Base-by-base conservation (phyloP, 2,329 filamentous ascomycete species). In the Teratosphaeria pseudoeucalypti region DNA sequence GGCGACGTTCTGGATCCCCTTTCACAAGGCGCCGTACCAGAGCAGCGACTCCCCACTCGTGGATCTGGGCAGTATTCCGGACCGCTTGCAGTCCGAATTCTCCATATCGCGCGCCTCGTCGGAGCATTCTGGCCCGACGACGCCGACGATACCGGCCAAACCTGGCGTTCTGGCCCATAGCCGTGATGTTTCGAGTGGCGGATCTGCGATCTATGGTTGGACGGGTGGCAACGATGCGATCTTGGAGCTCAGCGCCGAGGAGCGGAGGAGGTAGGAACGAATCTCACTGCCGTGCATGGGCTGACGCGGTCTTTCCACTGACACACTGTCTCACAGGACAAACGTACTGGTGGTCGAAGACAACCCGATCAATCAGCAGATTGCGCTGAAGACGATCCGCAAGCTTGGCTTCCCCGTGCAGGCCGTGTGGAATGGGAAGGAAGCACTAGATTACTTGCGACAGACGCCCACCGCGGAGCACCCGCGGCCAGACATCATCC, bases 321-420 rank as follows among this genome's bases (percentile, higher is more conserved):
- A 39, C 37, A 39, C 37, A 10, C 37, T 2, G 6, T 16, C 16
- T 12, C 3, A 23, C 23, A 39, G 83, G 43, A 79, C 86, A 6
- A 83, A 89, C 55, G 78, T 92, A n/a, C 74, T 92, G 23, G 83
- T 94, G 1, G 89, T 92, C 1, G 89, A 92, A 73, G 89, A 92
- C 70, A 91, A 92, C 85, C 76, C 67, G 69, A 75, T 71, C 73
- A 64, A 86, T 88, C 62, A 62, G 57, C 62, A 89, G 68, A 90
- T 90, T 63, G 88, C 89, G 2, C 81, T 86, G 29, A 88, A 86
- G 67, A 89, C 87, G 0, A 89, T 92, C 64, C 81, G 79, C 60
- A 89, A 88, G 67, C 80, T 92, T 10, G 85, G 86, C 1, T 91
- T 91, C 66, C 81, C 81, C 4, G 87, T 88, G 3, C 81, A 79